These are phyloP conservation scores for Aspergillus sp. DNA, from an alignment of 2,329 filamentous ascomycete species.

Conservation along the genomic window DNA sequence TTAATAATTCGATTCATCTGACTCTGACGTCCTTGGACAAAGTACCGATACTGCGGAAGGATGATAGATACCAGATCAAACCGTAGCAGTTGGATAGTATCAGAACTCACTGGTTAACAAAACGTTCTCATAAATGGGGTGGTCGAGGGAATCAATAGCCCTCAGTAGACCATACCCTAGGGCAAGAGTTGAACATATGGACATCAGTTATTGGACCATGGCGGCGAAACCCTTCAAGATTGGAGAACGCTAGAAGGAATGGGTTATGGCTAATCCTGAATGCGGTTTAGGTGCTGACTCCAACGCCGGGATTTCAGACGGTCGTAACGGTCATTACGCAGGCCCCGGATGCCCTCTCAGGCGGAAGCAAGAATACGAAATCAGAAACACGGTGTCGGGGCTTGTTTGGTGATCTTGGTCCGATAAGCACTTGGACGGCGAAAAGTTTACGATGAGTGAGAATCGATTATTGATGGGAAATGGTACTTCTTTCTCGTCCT, in stretches of 20 bases:
- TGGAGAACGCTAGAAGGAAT: not conserved
- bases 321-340: not conserved
- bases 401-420: not conserved
- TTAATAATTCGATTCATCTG: not conserved
- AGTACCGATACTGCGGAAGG: not conserved
- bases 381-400: not conserved
- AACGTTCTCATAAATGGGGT: not conserved
- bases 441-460: no score
- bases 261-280: not conserved
- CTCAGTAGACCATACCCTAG: slow-evolving; percentile 2
- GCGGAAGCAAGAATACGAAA: not conserved
- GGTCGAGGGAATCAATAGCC: not conserved
- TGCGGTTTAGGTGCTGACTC: not conserved
- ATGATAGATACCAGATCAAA: not conserved
- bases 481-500: not conserved
- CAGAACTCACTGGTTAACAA: not conserved
- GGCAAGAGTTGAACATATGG: not conserved
- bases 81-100: not conserved
- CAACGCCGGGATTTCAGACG: not conserved
- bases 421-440: not conserved
- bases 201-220: slow-evolving; percentile 1
- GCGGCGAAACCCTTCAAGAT: not conserved
- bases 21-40: not conserved
- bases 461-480: no score
- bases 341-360: not conserved